Base-by-base conservation (phyloP, 2,329 filamentous ascomycete species). In the Ceratocystis alfenasii region DNA sequence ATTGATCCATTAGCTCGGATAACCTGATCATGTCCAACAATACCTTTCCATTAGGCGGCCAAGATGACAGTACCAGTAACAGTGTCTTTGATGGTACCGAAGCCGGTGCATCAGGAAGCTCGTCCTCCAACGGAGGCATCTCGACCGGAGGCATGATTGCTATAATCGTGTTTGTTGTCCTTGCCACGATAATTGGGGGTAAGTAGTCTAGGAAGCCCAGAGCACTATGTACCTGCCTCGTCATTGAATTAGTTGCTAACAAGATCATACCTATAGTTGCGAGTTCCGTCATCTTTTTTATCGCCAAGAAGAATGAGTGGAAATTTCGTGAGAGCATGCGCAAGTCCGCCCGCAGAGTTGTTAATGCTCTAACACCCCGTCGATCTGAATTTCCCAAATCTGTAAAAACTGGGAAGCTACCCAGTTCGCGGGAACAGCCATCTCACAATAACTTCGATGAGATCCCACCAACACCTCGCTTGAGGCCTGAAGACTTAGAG, bases 221-320 rank as follows among this genome's bases (percentile, higher is more conserved):
- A 12, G 10, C 10, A 41, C 10, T 12, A 12, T 41, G 10, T 41
- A 12, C 8, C 36, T 41, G 3, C 36, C 36, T 41, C 8, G 8
- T 41, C 36, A 41, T 41, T 41, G 36, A 12, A 8, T 41, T 10
- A 12, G 20, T n/a, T 28, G 44, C 50, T 70, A 33, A 69, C 60
- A 65, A 69, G 67, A n/a, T 62, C 22, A 45, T 28, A 25, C 6
- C 25, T 70, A 68, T 69, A 88, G 87, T 86, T 69, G 80, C 79
- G 25, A 86, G 82, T 44, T 83, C 85, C 2, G 76, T 84, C 1
- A 82, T 94, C 33, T 95, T 88, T 77, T 90, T 87, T 74, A 74
- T 93, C 46, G 88, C 90, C 65, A 94, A 94, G 79, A 91, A 90
- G 77, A 84, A 86, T 60, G 88, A 92, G 74, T 94, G 90, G 90